A percentile compares a stretch with the other conserved stretches of the same genome.
These are phyloP conservation scores for Chalciporus piperatus DNA, from an alignment of 768 basidiomycete species.

Conservation along the genomic window DNA sequence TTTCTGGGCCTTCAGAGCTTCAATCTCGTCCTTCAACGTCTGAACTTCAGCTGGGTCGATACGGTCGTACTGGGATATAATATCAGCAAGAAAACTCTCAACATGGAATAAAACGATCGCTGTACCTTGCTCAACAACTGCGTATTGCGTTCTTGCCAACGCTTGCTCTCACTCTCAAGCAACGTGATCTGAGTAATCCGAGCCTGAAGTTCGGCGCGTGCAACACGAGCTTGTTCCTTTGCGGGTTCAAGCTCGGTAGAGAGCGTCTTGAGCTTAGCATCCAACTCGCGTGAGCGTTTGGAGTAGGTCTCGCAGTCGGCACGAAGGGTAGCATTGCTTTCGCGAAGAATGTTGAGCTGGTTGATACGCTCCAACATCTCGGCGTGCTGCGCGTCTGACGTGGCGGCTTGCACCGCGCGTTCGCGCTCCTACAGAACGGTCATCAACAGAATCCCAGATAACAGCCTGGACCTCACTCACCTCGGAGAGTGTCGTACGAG, in stretches of 20 bases:
- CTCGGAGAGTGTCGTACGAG: constrained; percentile 66
- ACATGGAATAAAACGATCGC: too few relatives aligned
- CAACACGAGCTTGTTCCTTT: constrained; percentile 63
- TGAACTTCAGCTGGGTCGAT: constrained; percentile 86
- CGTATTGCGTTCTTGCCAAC: constrained; percentile 82
- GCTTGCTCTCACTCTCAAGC: constrained; percentile 71
- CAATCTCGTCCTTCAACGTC: constrained; percentile 70
- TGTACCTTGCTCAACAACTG: constrained; percentile 69
- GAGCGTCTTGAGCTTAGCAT: constrained; percentile 55
- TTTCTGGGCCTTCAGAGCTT: constrained; percentile 45
- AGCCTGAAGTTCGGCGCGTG: constrained; percentile 74
- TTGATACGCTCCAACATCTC: constrained; percentile 86
- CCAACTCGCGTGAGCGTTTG: constrained; percentile 67
- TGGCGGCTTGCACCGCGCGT: constrained; percentile 64
- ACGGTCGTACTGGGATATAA: constrained; percentile 62
- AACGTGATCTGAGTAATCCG: constrained; percentile 62
- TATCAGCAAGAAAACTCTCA: too few relatives aligned
- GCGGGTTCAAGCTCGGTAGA: constrained; percentile 68
- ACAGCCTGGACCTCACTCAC: constrained; percentile 34
- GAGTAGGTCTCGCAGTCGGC: constrained; percentile 70
- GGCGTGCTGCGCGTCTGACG: constrained; percentile 75
- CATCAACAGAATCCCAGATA: too few relatives aligned
- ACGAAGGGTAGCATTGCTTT: constrained; percentile 85
- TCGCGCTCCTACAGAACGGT: constrained; percentile 65
- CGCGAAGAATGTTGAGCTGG: constrained; percentile 79